Evolutionary conservation across 257 asterid species (phyloP).

Genomic region (Fraxinus excelsior): DNA sequence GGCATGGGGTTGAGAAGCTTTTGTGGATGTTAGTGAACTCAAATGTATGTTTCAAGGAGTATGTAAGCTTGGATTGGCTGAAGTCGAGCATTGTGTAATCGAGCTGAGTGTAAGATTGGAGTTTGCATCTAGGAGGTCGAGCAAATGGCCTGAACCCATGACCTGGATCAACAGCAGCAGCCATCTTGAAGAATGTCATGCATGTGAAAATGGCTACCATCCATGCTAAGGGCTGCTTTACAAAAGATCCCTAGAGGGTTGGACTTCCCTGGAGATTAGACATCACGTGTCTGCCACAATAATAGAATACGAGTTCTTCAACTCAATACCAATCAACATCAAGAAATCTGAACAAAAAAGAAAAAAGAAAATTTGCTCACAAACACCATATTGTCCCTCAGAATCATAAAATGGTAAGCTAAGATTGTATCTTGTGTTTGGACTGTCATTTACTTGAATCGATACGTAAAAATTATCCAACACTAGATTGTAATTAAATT

Average conservation of each 20-base stretch:
- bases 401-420: neutral
- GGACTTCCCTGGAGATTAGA: constrained; percentile 77
- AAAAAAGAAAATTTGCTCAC: neutral
- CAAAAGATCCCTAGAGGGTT: constrained; percentile 52
- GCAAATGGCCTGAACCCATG: constrained; percentile 80
- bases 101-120: constrained; percentile 80
- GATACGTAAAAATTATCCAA: neutral
- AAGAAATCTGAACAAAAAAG: neutral
- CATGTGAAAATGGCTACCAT: constrained; percentile 50
- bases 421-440: neutral
- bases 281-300: constrained; percentile 60
- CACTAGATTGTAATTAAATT: neutral
- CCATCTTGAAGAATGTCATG: constrained; percentile 75
- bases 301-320: neutral
- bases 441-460: neutral
- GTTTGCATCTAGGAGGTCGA: constrained; percentile 86
- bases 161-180: constrained; percentile 76
- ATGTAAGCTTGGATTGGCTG: constrained; percentile 41
- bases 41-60: constrained; percentile 46
- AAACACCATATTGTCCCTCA: neutral
- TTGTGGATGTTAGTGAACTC: constrained; percentile 60
- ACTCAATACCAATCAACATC: neutral
- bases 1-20: constrained; percentile 89
- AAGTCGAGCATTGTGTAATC: constrained; percentile 69
- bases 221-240: constrained; percentile 72